Conservation (phyloP, 2,329 filamentous ascomycete genomes). For the Monosporascus sp. region DNA sequence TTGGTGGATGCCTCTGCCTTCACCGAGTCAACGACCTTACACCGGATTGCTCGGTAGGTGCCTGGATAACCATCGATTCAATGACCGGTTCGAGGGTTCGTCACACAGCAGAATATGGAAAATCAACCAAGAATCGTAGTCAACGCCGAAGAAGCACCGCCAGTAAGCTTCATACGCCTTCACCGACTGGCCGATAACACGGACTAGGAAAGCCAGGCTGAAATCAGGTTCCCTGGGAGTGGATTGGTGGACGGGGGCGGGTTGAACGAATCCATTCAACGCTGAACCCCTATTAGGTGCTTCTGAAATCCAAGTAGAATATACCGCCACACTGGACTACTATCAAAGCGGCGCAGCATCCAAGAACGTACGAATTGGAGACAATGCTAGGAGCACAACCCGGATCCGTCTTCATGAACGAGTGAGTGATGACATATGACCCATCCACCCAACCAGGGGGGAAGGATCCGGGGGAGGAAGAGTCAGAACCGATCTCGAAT, state of each 20-base stretch:
- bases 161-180: not conserved
- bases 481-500: not conserved
- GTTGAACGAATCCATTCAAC: not conserved
- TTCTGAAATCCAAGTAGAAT: not conserved
- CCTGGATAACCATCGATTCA: not conserved
- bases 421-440: not conserved
- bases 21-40: not conserved
- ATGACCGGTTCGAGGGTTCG: not conserved
- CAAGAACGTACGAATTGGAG: slow-evolving; percentile 1
- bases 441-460: slow-evolving; percentile 6
- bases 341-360: slow-evolving; percentile 12
- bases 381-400: not conserved
- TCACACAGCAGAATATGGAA: not conserved
- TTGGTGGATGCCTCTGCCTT: not conserved
- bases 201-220: not conserved
- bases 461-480: slow-evolving; percentile 9
- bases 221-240: not conserved
- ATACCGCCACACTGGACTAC: not conserved
- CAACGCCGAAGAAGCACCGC: not conserved
- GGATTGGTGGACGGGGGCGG: not conserved
- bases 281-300: not conserved
- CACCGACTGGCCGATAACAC: not conserved
- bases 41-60: not conserved
- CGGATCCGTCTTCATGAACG: slow-evolving; percentile 1
- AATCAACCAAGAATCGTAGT: not conserved